phyloP scores from a whole-genome alignment of 164 flowering plant species.

The Nymphaea colorata region DNA sequence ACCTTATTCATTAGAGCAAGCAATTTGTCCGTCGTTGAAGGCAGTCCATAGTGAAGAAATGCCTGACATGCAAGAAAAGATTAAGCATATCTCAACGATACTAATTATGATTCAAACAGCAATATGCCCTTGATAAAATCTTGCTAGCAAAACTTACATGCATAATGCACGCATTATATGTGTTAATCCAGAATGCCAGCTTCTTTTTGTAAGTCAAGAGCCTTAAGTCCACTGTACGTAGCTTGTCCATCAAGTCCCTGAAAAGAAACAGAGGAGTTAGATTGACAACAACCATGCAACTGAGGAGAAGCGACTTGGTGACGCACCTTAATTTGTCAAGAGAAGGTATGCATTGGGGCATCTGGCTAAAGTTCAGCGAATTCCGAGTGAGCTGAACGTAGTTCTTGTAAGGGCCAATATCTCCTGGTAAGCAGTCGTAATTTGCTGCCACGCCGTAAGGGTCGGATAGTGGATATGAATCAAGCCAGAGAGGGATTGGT shows the following conservation, averaged over 20 bases:
- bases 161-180: constrained; percentile 7
- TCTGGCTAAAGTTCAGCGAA: constrained; percentile 32
- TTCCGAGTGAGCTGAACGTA: constrained; percentile 48
- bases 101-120: no score
- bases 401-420: constrained; percentile 55
- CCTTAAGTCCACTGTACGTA: constrained; percentile 1
- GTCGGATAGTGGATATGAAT: constrained; percentile 24
- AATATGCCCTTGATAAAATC: neutral
- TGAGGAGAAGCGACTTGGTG: neutral
- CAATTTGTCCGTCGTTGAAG: constrained; percentile 56
- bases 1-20: constrained; percentile 77
- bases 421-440: constrained; percentile 1
- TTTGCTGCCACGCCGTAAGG: constrained; percentile 37
- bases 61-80: constrained; percentile 31
- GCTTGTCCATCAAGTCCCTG: constrained; percentile 2
- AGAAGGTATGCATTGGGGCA: constrained; percentile 29
- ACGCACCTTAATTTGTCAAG: constrained; percentile 45
- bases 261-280: neutral
- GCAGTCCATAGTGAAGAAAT: constrained; percentile 81
- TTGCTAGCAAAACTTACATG: constrained; percentile 3
- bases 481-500: constrained; percentile 18
- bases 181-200: constrained; percentile 10
- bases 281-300: neutral
- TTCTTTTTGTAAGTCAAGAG: constrained; percentile 5
- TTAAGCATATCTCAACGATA: neutral